Percentiles rank a stretch among this genome's conserved stretches.
These are phyloP conservation scores for Camellia granthamiana DNA, from an alignment of 148 eudicot genomes.

Conservation along the genomic window DNA sequence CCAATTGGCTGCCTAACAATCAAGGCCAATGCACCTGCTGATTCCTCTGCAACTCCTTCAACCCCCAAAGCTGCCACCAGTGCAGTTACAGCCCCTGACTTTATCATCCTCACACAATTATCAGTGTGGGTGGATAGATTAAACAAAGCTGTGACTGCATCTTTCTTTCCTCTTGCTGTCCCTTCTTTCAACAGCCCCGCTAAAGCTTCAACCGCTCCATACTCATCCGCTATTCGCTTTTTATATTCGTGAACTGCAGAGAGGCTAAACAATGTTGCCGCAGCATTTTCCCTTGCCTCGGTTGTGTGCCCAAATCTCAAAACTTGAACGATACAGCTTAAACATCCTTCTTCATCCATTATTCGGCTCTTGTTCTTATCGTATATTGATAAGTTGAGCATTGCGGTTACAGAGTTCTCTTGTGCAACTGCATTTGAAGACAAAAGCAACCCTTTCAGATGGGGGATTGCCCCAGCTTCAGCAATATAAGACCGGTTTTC, in stretches of 20 bases:
- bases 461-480: conserved; percentile 77
- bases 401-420: conserved; percentile 87
- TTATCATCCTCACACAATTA: conserved; percentile 52
- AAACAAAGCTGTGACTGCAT: conserved; percentile 75
- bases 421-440: conserved; percentile 65
- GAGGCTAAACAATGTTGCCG: conserved; percentile 82
- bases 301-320: conserved; percentile 56
- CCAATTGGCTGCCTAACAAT: conserved; percentile 68
- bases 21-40: conserved; percentile 71
- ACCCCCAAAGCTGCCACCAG: conserved; percentile 51
- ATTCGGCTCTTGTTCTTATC: conserved; percentile 63
- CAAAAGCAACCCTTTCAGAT: conserved; percentile 47
- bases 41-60: conserved; percentile 72
- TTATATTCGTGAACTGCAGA: conserved; percentile 81
- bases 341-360: conserved; percentile 66
- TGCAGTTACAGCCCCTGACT: conserved; percentile 58
- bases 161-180: conserved; percentile 68
- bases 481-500: conserved; percentile 82
- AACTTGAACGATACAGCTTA: conserved; percentile 54
- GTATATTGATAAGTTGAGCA: conserved; percentile 74
- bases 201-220: conserved; percentile 69
- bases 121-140: conserved; percentile 63
- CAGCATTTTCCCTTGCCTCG: conserved; percentile 85
- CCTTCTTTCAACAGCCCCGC: conserved; percentile 55
- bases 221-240: conserved; percentile 53